A percentile compares a stretch with the other conserved stretches of the same genome.
Conservation (phyloP, 805 yeast genomes). For the Brettanomyces naardenensis region DNA sequence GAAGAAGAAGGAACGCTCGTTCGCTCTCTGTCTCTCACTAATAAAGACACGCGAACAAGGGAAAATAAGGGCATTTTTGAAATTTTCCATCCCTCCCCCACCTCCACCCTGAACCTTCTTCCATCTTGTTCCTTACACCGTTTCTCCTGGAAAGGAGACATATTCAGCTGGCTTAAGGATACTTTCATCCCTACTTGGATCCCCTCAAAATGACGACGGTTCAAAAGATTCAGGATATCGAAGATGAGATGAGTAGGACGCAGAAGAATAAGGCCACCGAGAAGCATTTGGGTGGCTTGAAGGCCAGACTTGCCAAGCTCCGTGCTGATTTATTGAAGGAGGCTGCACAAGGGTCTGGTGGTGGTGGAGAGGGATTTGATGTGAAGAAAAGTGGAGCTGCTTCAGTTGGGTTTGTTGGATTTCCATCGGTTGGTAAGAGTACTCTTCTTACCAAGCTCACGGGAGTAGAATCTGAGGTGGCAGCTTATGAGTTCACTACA, state of each 20-base stretch:
- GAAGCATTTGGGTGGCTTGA: conserved; percentile 93
- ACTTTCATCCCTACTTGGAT: too few relatives aligned
- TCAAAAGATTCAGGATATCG: conserved; percentile 77
- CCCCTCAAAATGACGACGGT: conserved; percentile 56
- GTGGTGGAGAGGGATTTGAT: conserved; percentile 91
- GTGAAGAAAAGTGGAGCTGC: conserved; percentile 99
- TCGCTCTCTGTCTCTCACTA: too few relatives aligned
- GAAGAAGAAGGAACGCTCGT: too few relatives aligned
- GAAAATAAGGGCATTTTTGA: too few relatives aligned
- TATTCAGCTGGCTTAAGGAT: too few relatives aligned
- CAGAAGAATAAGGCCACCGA: conserved; percentile 98
- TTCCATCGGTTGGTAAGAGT: conserved; percentile 91
- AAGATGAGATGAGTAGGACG: conserved; percentile 96
- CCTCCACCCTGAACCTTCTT: too few relatives aligned
- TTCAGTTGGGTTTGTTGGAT: conserved; percentile 95
- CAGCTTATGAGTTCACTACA: conserved; percentile 96
- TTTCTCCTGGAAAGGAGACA: too few relatives aligned
- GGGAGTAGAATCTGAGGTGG: conserved; percentile 96
- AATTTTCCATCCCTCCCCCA: too few relatives aligned
- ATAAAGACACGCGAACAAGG: too few relatives aligned
- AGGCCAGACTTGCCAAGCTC: conserved; percentile 92
- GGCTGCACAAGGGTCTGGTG: conserved; percentile 76
- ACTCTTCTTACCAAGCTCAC: conserved; percentile 83
- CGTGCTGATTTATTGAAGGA: conserved; percentile 84
- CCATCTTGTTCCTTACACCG: too few relatives aligned